Evolutionary conservation across 768 basidiomycete species (phyloP).

Genomic region (Tulasnella sp.): DNA sequence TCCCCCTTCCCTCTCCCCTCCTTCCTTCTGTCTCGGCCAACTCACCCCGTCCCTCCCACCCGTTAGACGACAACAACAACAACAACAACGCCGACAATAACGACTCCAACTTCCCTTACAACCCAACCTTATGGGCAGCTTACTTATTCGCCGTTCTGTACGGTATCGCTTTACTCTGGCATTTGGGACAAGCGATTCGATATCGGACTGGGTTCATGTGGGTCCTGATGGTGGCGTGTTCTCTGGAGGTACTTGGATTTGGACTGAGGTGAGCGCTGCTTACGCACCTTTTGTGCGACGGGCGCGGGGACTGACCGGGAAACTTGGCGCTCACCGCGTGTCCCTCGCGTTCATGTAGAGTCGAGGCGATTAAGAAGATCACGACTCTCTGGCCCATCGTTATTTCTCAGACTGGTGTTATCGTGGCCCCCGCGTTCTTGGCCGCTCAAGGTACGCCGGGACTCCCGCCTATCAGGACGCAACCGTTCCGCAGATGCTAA

Average conservation of each 20-base stretch:
- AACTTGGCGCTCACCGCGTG: neutral
- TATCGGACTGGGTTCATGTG: conserved; percentile 7
- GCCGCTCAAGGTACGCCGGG: conserved; percentile 5
- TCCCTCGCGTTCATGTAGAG: neutral
- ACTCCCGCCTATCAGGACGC: neutral
- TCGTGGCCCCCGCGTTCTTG: neutral
- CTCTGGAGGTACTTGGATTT: conserved; percentile 1
- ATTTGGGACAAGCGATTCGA: neutral
- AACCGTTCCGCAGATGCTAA: conserved; percentile 12
- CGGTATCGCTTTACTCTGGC: neutral
- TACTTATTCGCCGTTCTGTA: neutral
- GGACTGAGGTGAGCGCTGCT: neutral
- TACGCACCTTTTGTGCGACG: neutral
- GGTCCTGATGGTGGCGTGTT: neutral
- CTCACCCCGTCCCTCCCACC: neutral
- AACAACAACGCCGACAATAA: neutral
- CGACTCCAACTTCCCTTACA: neutral
- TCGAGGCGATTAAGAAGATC: conserved; percentile 7
- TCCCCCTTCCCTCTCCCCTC: neutral
- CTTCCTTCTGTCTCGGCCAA: neutral
- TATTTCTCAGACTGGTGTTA: neutral
- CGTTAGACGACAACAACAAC: neutral
- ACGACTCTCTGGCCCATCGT: conserved; percentile 1
- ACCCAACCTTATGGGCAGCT: neutral
- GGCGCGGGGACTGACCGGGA: neutral